Conservation (phyloP, 1,284 basidiomycete species). For the Cryptococcus amylolentus region DNA sequence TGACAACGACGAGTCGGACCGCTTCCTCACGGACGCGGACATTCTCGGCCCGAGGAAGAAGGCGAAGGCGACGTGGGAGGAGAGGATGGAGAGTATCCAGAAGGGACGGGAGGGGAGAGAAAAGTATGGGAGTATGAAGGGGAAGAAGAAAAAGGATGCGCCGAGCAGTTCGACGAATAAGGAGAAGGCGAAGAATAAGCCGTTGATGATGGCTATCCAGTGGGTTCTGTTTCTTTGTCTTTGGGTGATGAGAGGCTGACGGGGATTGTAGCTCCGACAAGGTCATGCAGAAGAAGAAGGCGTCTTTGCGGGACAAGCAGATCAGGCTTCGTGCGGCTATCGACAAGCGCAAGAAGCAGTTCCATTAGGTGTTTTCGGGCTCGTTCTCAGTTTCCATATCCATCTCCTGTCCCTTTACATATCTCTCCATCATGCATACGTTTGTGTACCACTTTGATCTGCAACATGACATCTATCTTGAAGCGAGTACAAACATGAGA, state of each 20-base stretch:
- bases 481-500: no score
- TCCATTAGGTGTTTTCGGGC: slow-evolving; percentile 24
- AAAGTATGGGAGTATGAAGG: slow-evolving; percentile 85
- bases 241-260: slow-evolving; percentile 3
- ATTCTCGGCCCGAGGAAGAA: slow-evolving; percentile 95
- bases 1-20: slow-evolving; percentile 54
- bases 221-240: slow-evolving; percentile 46
- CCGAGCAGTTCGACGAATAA: slow-evolving; percentile 81
- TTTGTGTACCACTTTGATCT: no score
- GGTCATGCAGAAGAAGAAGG: slow-evolving; percentile 74
- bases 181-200: slow-evolving; percentile 87
- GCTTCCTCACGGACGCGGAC: slow-evolving; percentile 82
- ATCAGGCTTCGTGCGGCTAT: slow-evolving; percentile 46
- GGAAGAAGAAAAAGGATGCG: slow-evolving; percentile 76
- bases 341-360: slow-evolving; percentile 49
- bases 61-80: slow-evolving; percentile 88
- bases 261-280: slow-evolving; percentile 38
- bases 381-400: neutral
- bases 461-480: no score
- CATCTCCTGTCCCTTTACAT: neutral
- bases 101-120: slow-evolving; percentile 93
- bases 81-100: slow-evolving; percentile 85
- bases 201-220: slow-evolving; percentile 84
- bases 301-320: slow-evolving; percentile 80
- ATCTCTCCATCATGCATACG: no score